Base-by-base conservation (phyloP, 176 grass and related monocot genomes). In the Pharus latifolius region DNA sequence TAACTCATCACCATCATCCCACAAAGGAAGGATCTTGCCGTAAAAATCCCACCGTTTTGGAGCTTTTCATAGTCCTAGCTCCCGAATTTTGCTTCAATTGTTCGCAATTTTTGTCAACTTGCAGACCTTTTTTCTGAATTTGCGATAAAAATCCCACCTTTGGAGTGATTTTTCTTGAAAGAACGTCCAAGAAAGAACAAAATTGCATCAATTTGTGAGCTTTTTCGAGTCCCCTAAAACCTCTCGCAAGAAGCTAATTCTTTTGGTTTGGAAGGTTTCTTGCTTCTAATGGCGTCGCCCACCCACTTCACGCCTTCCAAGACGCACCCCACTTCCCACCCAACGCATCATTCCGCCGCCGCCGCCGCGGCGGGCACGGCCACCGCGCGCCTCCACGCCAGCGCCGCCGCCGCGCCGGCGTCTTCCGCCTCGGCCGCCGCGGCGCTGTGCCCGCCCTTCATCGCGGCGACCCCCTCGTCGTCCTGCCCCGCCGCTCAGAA, bases 251-350 rank as follows among this genome's bases (percentile, higher is more conserved):
- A 67, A 67, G 75, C 75, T 67, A 52, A 58, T 64, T 27, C 15
- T 3, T 30, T 34, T 44, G 40, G 55, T 74, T 64, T 32, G 25
- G 76, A 63, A 30, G 1, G 29, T 56, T 18, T 44, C 47, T 32
- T n/a, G 41, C 8, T 63, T 9, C 16, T 34, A 53, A 98, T 98
- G 95, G 84, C 95, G 30, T 84, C 89, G 56, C 69, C 89, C 47
- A 90, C 86, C 24, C 94, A 77, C 59, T 78, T 92, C 85, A 85
- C 89, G 74, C 59, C 85, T 57, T 78, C 89, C 46, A 83, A 88
- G 74, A 66, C 83, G 56, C 88, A 52, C 72, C 76, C 68, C 20
- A 77, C 80, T 32, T 80, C 76, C 29, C 47, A 20, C 55, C 63
- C 56, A 76, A 49, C 57, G 52, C 58, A 83, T 75, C 67, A 86